A percentile compares a stretch with the other conserved stretches of the same genome.
Conservation (phyloP, 2,329 filamentous ascomycete species). For the Zymoseptoria tritici region DNA sequence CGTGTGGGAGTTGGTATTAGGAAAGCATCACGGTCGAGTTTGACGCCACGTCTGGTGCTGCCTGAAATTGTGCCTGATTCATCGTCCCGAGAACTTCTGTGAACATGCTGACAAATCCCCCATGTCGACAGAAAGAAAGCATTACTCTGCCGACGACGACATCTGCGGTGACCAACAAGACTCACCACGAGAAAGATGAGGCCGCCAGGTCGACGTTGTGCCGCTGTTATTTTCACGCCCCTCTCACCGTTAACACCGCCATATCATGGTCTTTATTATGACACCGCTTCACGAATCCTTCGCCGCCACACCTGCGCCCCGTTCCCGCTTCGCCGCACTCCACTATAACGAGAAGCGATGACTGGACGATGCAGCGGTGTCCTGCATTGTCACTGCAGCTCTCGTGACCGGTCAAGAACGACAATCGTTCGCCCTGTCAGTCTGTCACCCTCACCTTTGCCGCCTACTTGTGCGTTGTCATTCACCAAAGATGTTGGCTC, state of each 20-base stretch:
- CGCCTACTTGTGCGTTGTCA: not conserved
- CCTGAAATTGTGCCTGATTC: no score
- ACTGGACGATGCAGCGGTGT: not conserved
- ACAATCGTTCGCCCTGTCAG: not conserved
- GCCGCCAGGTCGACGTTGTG: not conserved
- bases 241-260: not conserved
- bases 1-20: no score
- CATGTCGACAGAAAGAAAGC: no score
- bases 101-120: no score
- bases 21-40: no score
- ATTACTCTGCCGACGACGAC: no score
- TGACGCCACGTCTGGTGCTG: no score
- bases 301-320: not conserved
- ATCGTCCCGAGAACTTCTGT: no score
- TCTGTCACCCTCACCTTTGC: not conserved
- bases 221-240: not conserved
- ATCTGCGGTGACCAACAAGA: no score
- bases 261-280: not conserved
- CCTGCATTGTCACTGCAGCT: not conserved
- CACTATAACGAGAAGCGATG: not conserved
- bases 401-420: not conserved
- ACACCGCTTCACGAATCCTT: not conserved
- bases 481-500: not conserved
- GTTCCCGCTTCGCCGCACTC: not conserved
- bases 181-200: not conserved